These are phyloP conservation scores for Pseudotsuga menziesii DNA, from an alignment of 75 land plant species.

Conservation along the genomic window DNA sequence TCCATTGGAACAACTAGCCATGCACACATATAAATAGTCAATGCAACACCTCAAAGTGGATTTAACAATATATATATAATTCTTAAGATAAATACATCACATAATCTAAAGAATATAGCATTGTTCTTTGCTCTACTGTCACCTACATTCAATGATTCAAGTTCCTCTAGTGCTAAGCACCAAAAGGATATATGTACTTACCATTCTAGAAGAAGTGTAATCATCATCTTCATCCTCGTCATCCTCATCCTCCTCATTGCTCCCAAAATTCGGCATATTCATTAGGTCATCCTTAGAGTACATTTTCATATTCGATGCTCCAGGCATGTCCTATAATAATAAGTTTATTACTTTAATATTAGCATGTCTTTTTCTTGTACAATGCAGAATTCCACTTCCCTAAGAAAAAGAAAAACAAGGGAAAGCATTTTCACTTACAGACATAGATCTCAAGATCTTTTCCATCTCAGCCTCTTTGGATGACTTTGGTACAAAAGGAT, in stretches of 20 bases:
- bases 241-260: conserved; percentile 76
- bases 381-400: not conserved
- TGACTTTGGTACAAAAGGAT: conserved; percentile 74
- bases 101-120: no score
- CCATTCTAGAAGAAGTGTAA: no score
- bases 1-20: no score
- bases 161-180: no score
- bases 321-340: conserved; percentile 84
- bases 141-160: no score
- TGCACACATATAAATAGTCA: no score
- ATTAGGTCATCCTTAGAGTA: conserved; percentile 85
- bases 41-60: no score
- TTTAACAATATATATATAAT: no score
- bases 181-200: no score
- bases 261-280: conserved; percentile 31
- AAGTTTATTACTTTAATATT: not conserved
- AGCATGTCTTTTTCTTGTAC: not conserved
- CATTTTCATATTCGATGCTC: conserved; percentile 95
- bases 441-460: conserved; percentile 78
- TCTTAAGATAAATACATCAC: no score
- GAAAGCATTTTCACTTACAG: conserved; percentile 42
- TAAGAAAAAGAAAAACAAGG: not conserved
- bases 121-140: no score
- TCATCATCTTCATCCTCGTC: conserved; percentile 65
- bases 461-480: conserved; percentile 98